A percentile compares a stretch with the other conserved stretches of the same genome.
phyloP scores from a whole-genome alignment of 148 eudicot species.

The Persicaria tinctoria region DNA sequence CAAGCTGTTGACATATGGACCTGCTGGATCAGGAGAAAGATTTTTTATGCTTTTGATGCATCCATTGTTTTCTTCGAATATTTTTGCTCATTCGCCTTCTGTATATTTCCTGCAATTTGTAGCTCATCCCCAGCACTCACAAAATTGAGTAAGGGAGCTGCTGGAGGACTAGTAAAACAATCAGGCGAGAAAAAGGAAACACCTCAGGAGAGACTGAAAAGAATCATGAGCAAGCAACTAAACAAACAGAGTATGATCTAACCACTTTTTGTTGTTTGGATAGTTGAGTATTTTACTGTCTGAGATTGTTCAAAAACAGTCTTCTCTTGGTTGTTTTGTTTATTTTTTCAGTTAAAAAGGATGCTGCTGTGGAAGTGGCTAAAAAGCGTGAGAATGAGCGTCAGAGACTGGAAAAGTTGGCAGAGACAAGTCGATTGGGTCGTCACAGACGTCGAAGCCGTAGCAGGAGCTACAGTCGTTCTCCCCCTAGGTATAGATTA shows the following conservation, averaged over 20 bases:
- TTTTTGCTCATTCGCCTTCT: conserved; percentile 10
- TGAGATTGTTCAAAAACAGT: neutral
- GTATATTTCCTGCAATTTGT: conserved; percentile 8
- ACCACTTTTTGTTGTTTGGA: neutral
- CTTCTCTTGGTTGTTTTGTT: too few species aligned
- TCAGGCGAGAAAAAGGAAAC: conserved; percentile 41
- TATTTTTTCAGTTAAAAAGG: conserved; percentile 65
- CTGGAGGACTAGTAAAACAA: conserved; percentile 24
- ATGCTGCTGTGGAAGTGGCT: conserved; percentile 85
- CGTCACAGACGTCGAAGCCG: conserved; percentile 68
- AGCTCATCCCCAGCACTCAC: conserved; percentile 36
- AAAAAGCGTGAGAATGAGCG: conserved; percentile 94
- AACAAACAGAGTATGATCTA: conserved; percentile 73
- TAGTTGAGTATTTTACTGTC: neutral
- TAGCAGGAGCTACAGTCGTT: conserved; percentile 79
- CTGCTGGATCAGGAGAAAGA: neutral
- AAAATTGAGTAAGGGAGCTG: conserved; percentile 33
- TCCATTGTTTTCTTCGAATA: neutral
- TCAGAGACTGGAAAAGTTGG: conserved; percentile 81
- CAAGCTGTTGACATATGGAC: neutral
- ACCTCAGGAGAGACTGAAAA: conserved; percentile 45
- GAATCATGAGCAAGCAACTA: conserved; percentile 64
- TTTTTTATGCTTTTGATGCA: conserved; percentile 1
- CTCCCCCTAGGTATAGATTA: conserved; percentile 63
- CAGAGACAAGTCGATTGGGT: conserved; percentile 78